A percentile compares a stretch with the other conserved stretches of the same genome.
Evolutionary conservation across 768 basidiomycete species (phyloP).

Genomic region (Xanthoconium purpureum): DNA sequence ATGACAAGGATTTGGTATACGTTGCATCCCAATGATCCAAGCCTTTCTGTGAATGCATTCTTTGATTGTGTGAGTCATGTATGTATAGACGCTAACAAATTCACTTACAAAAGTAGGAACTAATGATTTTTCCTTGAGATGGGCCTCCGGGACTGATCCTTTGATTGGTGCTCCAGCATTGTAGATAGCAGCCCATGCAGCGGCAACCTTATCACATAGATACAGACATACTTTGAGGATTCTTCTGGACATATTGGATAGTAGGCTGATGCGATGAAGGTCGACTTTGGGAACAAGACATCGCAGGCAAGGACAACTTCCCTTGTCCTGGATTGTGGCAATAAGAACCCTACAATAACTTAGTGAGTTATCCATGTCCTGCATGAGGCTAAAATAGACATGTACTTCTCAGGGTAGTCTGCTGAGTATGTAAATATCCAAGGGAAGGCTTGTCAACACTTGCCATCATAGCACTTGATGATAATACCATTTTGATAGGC

Average conservation of each 20-base stretch:
- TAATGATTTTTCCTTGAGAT: background rate
- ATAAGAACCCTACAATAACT: background rate
- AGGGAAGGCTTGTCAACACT: background rate
- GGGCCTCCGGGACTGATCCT: background rate
- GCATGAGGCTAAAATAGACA: no score
- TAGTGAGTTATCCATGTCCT: background rate
- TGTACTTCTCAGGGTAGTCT: background rate
- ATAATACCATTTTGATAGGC: no score
- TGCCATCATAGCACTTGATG: no score
- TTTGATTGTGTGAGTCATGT: constrained; percentile 1
- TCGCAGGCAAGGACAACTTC: background rate
- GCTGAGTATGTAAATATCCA: background rate
- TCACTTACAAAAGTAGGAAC: background rate
- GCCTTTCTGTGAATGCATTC: constrained; percentile 34
- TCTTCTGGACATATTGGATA: background rate
- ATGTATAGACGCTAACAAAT: no score
- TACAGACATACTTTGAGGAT: background rate
- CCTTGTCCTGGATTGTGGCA: background rate
- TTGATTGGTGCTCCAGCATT: background rate
- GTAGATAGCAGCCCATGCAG: background rate
- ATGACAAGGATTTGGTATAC: constrained; percentile 27
- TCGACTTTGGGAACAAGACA: background rate
- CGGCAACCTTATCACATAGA: background rate
- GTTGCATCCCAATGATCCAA: constrained; percentile 22
- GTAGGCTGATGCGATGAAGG: background rate